Percentiles rank a stretch among this genome's conserved stretches.
These are phyloP conservation scores for Macroventuria anomochaeta DNA, from an alignment of 2,329 filamentous ascomycete genomes.

Conservation along the genomic window DNA sequence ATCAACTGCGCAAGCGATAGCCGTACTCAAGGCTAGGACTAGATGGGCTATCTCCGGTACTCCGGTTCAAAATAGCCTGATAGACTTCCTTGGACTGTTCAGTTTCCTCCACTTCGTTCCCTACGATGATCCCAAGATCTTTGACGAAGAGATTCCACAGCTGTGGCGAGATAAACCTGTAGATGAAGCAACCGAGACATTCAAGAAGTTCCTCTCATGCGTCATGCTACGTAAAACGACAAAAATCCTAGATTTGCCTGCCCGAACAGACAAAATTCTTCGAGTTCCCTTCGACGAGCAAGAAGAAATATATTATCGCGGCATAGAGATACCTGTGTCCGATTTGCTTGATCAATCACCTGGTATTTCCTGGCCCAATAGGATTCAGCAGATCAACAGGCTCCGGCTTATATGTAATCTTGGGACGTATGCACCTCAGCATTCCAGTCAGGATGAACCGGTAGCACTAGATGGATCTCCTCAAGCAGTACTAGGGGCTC, in stretches of 20 bases:
- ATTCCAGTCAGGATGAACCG: background rate
- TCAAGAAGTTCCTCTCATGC: background rate
- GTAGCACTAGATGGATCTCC: background rate
- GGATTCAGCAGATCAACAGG: background rate
- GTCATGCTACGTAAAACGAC: background rate
- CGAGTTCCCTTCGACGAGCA: background rate
- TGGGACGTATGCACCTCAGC: background rate
- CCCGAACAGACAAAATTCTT: background rate
- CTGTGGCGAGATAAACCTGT: conserved; percentile 49
- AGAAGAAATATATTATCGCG: background rate
- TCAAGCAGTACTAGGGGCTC: background rate
- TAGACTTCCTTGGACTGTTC: conserved; percentile 26
- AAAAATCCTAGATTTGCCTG: background rate
- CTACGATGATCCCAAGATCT: conserved; percentile 41
- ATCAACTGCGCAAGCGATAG: conserved; percentile 29
- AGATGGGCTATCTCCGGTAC: conserved; percentile 64
- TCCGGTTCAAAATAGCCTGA: conserved; percentile 28
- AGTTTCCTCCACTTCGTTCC: conserved; percentile 24
- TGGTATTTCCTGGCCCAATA: background rate
- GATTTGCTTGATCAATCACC: background rate
- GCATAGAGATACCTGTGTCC: no score
- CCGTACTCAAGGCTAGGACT: conserved; percentile 49
- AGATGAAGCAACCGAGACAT: conserved; percentile 47
- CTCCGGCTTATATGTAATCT: background rate
- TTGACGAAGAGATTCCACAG: conserved; percentile 50